Evolutionary conservation across 306 rosid species (phyloP), one percentile per base, ranked within the genome.

Genomic region (Lablab purpureus): DNA sequence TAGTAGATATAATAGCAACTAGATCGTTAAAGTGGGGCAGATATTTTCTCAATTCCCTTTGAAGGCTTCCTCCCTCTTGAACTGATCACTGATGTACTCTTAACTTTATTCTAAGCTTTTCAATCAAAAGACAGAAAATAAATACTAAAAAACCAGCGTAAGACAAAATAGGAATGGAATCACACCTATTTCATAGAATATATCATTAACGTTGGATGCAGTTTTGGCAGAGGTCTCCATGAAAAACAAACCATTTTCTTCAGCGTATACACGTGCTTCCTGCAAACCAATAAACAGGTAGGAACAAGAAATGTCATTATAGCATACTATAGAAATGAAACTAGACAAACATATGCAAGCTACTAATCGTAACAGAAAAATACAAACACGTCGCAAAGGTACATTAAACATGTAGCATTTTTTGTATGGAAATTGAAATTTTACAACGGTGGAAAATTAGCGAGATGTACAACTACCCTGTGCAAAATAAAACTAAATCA

Each of bases 221-320:
- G 88, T 81, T 82, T 88, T 88, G 52, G 91, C 91, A 79, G 91
- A 88, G 76, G 91, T 88, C 87, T 88, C 91, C 86, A 86, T 79
- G 70, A 88, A 88, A 84, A 86, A 88, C 82, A 88, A 81, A 50
- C 89, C 86, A 79, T 88, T 88, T 81, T 88, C 91, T 68, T 84
- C 91, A 10, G 89, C 91, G 82, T 88, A 88, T 23, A 76, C 73
- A 6, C 85, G 89, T 25, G 91, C 91, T 82, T 85, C 89, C 91
- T 88, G 80, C 78, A 81, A 79, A 70, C 11, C 19, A 23, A 67
- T 47, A 74, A 77, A 34, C 58, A 9, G 45, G 52, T 21, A 64
- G 50, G 45, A 36, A 40, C 12, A 52, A 67, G 40, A 76, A 18
- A 67, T 43, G 45, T 5, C 52, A 13, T 62, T 19, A 58, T 6